Conservation (phyloP, 2,329 filamentous ascomycete genomes). For the Cylindrodendrum hubeiense region DNA sequence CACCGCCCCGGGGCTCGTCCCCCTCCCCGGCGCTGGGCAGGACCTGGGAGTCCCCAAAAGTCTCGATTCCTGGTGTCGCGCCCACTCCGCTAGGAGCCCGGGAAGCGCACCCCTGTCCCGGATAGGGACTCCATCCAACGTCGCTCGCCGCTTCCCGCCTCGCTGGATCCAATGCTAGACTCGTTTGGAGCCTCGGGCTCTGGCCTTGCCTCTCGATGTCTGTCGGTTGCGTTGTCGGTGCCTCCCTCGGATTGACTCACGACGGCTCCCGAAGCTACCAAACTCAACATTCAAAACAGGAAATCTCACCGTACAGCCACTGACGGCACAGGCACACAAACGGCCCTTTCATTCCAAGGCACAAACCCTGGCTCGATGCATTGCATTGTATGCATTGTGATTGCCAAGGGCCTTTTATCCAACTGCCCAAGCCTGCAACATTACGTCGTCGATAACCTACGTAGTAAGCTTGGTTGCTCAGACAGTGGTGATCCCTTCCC, state of each 20-base stretch:
- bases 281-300: constrained; percentile 26
- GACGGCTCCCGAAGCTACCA: constrained; percentile 20
- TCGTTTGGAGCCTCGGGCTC: not conserved
- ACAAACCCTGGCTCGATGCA: constrained; percentile 4
- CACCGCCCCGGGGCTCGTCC: constrained; percentile 32
- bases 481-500: constrained; percentile 38
- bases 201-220: not conserved
- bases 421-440: constrained; percentile 29
- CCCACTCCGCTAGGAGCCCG: constrained; percentile 21
- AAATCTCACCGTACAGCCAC: constrained; percentile 32
- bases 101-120: constrained; percentile 19
- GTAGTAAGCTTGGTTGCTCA: constrained; percentile 22
- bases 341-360: constrained; percentile 24
- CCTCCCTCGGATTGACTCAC: constrained; percentile 22
- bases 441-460: constrained; percentile 38
- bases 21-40: constrained; percentile 21
- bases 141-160: constrained; percentile 25
- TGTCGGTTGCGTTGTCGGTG: not conserved
- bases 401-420: not conserved
- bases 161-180: not conserved
- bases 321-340: constrained; percentile 32
- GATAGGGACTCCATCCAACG: constrained; percentile 15
- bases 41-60: constrained; percentile 26
- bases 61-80: constrained; percentile 27
- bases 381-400: constrained; percentile 1